Percentiles rank a stretch among this genome's conserved stretches.
These are phyloP conservation scores for Xylogone sp. DNA, from an alignment of 2,329 filamentous ascomycete genomes.

Conservation along the genomic window DNA sequence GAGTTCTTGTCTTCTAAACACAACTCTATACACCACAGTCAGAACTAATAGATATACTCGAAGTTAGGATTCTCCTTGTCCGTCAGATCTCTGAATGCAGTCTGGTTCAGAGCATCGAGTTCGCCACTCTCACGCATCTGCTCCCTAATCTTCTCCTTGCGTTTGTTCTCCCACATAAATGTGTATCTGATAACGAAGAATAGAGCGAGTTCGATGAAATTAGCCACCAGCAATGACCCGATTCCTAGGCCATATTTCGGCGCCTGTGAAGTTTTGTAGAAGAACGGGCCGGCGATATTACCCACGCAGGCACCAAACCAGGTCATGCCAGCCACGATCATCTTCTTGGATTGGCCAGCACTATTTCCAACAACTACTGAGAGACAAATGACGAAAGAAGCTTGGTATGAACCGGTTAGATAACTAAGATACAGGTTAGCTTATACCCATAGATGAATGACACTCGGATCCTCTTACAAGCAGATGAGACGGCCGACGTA, in stretches of 20 bases:
- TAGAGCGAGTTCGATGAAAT: constrained; percentile 15
- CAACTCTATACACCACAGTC: too few relatives aligned
- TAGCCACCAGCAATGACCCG: constrained; percentile 19
- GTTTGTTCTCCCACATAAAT: constrained; percentile 16
- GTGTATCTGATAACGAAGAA: constrained; percentile 14
- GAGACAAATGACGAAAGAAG: constrained; percentile 33
- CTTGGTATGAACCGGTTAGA: constrained; percentile 24
- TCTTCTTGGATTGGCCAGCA: constrained; percentile 46
- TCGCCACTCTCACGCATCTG: constrained; percentile 14
- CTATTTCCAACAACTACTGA: constrained; percentile 53
- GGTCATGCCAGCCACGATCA: constrained; percentile 49
- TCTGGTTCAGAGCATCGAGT: constrained; percentile 14
- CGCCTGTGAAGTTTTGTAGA: constrained; percentile 50
- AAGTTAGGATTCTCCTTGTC: constrained; percentile 23
- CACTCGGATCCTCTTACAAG: constrained; percentile 28
- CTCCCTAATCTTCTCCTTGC: constrained; percentile 12
- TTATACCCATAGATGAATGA: constrained; percentile 17
- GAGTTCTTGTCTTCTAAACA: too few relatives aligned
- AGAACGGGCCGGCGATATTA: constrained; percentile 60
- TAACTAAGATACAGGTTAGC: constrained; percentile 27
- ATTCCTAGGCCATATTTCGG: constrained; percentile 32
- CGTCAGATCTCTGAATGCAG: constrained; percentile 23
- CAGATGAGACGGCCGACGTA: constrained; percentile 44
- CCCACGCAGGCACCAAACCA: constrained; percentile 58
- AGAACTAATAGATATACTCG: neutral